Conservation (phyloP, 2,329 filamentous ascomycete genomes). For the Fusarium papillatum region DNA sequence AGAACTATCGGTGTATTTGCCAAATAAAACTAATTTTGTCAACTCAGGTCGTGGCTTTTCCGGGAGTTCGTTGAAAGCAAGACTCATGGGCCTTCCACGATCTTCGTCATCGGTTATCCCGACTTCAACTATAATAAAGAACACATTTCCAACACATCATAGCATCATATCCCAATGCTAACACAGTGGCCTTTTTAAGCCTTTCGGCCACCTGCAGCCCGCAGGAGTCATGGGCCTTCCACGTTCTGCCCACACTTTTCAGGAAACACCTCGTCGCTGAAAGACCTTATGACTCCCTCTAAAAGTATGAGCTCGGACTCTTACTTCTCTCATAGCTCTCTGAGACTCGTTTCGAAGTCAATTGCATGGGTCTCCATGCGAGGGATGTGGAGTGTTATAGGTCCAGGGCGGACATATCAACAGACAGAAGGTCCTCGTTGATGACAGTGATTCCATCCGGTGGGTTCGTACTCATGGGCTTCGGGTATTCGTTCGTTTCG, state of each 20-base stretch:
- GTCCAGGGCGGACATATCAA: background rate
- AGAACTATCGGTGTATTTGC: too few relatives aligned
- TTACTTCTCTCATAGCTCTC: background rate
- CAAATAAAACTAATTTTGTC: too few relatives aligned
- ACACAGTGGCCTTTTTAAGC: too few relatives aligned
- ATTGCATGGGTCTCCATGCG: fast-evolving
- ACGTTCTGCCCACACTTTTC: background rate
- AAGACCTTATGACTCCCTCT: background rate
- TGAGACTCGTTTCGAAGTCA: background rate
- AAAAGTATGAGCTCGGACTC: background rate
- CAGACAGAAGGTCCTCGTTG: background rate
- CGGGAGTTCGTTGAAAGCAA: too few relatives aligned
- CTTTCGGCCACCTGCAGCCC: too few relatives aligned
- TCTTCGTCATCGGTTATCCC: too few relatives aligned
- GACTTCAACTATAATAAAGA: too few relatives aligned
- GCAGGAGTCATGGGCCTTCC: background rate
- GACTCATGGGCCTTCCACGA: too few relatives aligned
- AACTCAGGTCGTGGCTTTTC: too few relatives aligned
- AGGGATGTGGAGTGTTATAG: background rate
- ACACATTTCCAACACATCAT: too few relatives aligned
- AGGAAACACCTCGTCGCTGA: background rate
- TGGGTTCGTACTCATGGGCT: too few relatives aligned
- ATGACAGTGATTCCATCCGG: background rate
- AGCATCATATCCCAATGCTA: too few relatives aligned
- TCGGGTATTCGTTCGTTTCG: background rate